Base-by-base conservation (phyloP, 2,329 filamentous ascomycete species). In the Aspergillus oerlinghausenensis region DNA sequence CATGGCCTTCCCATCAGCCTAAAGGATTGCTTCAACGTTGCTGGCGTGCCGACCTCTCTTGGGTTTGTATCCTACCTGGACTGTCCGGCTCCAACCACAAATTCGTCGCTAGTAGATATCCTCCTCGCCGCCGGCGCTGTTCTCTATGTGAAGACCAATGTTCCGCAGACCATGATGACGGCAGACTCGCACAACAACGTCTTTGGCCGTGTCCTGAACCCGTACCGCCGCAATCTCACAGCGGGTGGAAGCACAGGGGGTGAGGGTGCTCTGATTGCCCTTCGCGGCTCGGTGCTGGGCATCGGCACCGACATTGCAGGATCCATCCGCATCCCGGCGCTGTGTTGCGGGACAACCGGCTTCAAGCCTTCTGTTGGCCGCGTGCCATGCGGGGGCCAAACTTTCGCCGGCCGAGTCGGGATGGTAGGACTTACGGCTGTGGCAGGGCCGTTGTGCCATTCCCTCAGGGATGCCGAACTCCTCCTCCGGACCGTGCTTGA, bases 81-180 rank as follows among this genome's bases (percentile, higher is more conserved):
- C 40, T 77, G 85, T 50, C 83, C 86, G 0, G 82, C 80, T 3
- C 69, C 72, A 23, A 70, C 78, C 55, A 42, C 52, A 11, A 82
- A 87, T 65, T 79, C 82, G 0, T 77, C 80, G 0, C 71, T 87
- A 7, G 81, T 88, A 0, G 76, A 82, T 4, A 73, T 87, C 0
- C 67, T 89, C 3, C 72, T 82, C 1, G 73, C 77, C 8, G 76
- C 83, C 0, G 88, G 88, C 0, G 86, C 86, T 0, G 78, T 90
- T 0, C 72, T 86, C 5, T 87, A 88, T 59, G 81, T 83, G 59
- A 89, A 89, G 72, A 89, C 87, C 0, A 88, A 88, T 61, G 76
- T 89, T 2, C 86, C 87, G 1, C 81, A 84, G 58, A 82, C 80
- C 0, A 62, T 70, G 61, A 67, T 68, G 66, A 87, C 67, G 75